These are phyloP conservation scores for Penicillium brasilianum DNA, from an alignment of 2,329 filamentous ascomycete species.

Conservation along the genomic window DNA sequence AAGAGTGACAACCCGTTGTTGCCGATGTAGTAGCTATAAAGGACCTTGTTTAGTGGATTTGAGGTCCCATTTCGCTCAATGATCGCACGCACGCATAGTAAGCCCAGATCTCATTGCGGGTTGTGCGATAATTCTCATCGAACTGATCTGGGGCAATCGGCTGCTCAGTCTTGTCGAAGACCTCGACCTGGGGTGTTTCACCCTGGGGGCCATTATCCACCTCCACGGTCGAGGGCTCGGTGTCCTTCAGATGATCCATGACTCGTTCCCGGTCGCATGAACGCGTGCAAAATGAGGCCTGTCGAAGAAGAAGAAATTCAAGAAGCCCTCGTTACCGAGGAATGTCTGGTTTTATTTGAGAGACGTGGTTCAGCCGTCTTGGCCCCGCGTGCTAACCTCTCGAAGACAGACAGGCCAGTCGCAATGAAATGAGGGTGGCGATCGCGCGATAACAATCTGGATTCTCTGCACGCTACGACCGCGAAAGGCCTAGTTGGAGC, in stretches of 20 bases:
- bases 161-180: slow-evolving; percentile 35
- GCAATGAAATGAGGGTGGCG: slow-evolving; percentile 20
- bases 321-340: background rate
- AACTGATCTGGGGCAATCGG: slow-evolving; percentile 61
- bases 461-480: slow-evolving; percentile 12
- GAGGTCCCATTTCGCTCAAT: slow-evolving; percentile 21
- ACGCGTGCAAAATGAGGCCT: background rate
- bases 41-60: slow-evolving; percentile 33
- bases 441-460: slow-evolving; percentile 23
- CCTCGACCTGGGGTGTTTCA: slow-evolving; percentile 4
- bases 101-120: slow-evolving; percentile 61
- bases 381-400: slow-evolving; percentile 20
- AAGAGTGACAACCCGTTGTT: slow-evolving; percentile 68
- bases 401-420: slow-evolving; percentile 18
- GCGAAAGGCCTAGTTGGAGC: slow-evolving; percentile 22
- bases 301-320: background rate
- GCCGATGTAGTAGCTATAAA: slow-evolving; percentile 65
- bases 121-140: slow-evolving; percentile 58
- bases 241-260: slow-evolving; percentile 26
- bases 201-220: slow-evolving; percentile 16
- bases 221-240: slow-evolving; percentile 20
- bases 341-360: slow-evolving; percentile 11
- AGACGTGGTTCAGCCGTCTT: slow-evolving; percentile 8
- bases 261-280: slow-evolving; percentile 6
- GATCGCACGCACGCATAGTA: slow-evolving; percentile 55